phyloP scores from a whole-genome alignment of 148 eudicot species.

The Amaranthus hypochondriacus region DNA sequence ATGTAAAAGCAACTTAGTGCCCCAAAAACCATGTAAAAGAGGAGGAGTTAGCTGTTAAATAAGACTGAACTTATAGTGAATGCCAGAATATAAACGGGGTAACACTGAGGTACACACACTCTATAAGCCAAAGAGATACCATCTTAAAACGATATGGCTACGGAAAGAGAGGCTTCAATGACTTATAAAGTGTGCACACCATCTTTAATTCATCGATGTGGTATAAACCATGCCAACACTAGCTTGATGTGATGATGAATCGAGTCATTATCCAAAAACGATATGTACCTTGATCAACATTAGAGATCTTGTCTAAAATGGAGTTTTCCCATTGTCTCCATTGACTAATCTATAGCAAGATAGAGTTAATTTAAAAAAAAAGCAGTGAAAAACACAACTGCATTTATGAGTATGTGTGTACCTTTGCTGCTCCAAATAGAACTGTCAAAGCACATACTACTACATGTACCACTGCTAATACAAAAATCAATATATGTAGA shows the following conservation, averaged over 20 bases:
- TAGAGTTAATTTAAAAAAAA: not conserved
- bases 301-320: constrained; percentile 10
- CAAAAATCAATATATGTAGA: constrained; percentile 30
- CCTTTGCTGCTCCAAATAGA: constrained; percentile 29
- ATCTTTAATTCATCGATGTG: too few species aligned
- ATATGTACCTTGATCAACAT: constrained; percentile 17
- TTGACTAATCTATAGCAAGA: constrained; percentile 21
- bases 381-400: not conserved
- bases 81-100: constrained; percentile 1
- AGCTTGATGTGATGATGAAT: too few species aligned
- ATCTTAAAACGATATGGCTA: too few species aligned
- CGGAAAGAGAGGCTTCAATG: not conserved
- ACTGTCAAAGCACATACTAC: constrained; percentile 27
- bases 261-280: not conserved
- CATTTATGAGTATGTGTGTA: not conserved
- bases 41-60: not conserved
- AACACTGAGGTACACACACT: not conserved
- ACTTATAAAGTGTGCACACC: too few species aligned
- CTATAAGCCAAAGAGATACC: too few species aligned
- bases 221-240: too few species aligned
- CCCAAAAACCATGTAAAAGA: too few species aligned
- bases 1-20: not conserved
- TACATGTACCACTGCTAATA: constrained; percentile 28
- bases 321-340: constrained; percentile 31
- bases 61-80: not conserved